These are phyloP conservation scores for Phytophthora boehmeriae DNA, from an alignment of 352 stramenopile species.

Conservation along the genomic window DNA sequence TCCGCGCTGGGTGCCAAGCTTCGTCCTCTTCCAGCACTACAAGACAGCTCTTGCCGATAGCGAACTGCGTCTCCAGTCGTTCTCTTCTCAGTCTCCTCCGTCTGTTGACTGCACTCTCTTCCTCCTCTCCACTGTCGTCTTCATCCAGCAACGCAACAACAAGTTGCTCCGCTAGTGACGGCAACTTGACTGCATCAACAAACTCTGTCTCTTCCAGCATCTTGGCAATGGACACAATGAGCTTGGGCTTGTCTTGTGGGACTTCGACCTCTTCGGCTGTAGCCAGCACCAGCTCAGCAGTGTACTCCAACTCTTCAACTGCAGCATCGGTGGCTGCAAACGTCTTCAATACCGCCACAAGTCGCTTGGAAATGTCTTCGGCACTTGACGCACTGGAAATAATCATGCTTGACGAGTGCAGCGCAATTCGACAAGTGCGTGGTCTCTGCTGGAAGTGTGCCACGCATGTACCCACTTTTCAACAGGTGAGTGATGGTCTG, in stretches of 20 bases:
- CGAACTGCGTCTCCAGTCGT: constrained; percentile 52
- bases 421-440: constrained; percentile 20
- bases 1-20: constrained; percentile 73
- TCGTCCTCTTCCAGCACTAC: constrained; percentile 73
- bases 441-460: not conserved
- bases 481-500: constrained; percentile 30
- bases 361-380: constrained; percentile 25
- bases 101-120: constrained; percentile 30
- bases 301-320: constrained; percentile 64
- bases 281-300: constrained; percentile 65
- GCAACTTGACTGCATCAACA: constrained; percentile 31
- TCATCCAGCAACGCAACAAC: constrained; percentile 22
- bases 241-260: constrained; percentile 13
- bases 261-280: constrained; percentile 40
- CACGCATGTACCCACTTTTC: not conserved
- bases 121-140: constrained; percentile 21
- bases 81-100: constrained; percentile 25
- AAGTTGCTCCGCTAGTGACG: constrained; percentile 29
- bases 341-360: constrained; percentile 29
- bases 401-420: constrained; percentile 9
- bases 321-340: constrained; percentile 21
- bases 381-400: constrained; percentile 4
- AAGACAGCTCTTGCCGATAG: constrained; percentile 62
- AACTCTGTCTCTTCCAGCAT: constrained; percentile 52
- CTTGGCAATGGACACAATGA: constrained; percentile 40